phyloP scores from a whole-genome alignment of 257 asterid genomes.

The Capsicum pubescens region DNA sequence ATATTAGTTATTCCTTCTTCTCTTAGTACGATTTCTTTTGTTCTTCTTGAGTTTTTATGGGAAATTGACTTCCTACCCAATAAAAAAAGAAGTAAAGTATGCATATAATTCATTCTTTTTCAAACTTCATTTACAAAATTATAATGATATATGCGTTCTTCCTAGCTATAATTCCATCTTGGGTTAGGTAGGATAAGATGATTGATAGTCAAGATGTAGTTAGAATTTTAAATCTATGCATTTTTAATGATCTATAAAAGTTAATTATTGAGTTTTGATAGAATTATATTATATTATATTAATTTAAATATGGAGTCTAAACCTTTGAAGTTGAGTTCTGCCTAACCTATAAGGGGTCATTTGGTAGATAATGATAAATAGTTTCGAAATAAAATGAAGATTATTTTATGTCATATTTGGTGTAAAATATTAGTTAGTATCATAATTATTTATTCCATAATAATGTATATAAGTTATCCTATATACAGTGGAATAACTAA shows the following conservation, averaged over 20 bases:
- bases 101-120: background rate
- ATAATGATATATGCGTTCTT: background rate
- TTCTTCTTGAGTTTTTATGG: background rate
- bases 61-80: rapidly evolving
- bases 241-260: background rate
- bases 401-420: no score
- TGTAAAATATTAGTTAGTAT: no score
- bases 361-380: no score
- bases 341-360: no score
- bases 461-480: no score
- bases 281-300: background rate
- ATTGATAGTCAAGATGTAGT: background rate
- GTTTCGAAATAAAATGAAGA: no score
- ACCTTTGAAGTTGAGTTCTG: background rate
- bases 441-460: no score
- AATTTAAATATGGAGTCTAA: background rate
- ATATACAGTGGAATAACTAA: no score
- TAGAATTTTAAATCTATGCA: background rate
- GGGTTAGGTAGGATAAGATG: background rate
- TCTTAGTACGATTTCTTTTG: background rate
- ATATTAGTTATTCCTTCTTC: background rate
- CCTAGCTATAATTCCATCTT: no score
- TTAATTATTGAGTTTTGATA: background rate
- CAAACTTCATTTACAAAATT: background rate
- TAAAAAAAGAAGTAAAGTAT: background rate